Conservation (phyloP, 2,329 filamentous ascomycete species). For the Saccharata proteae region DNA sequence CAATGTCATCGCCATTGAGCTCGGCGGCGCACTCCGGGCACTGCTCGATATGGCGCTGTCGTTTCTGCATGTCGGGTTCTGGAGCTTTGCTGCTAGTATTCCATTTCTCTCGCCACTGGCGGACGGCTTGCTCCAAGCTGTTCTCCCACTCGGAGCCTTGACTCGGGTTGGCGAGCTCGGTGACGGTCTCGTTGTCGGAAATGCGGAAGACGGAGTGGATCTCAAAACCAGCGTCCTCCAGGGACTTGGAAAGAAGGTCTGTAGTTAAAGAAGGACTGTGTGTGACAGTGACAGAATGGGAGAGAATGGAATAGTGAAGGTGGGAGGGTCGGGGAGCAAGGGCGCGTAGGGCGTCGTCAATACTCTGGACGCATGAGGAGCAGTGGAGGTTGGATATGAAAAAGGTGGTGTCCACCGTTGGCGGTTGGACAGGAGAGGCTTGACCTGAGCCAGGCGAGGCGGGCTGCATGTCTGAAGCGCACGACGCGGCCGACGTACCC, state of each 20-base stretch:
- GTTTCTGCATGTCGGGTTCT: constrained; percentile 19
- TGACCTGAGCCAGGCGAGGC: constrained; percentile 8
- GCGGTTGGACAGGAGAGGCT: constrained; percentile 8
- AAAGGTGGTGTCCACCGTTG: constrained; percentile 40
- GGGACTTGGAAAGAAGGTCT: constrained; percentile 29
- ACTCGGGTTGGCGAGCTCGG: constrained; percentile 2
- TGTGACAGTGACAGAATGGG: constrained; percentile 53
- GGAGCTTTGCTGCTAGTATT: constrained; percentile 8
- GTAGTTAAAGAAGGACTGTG: constrained; percentile 35
- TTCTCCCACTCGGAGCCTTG: constrained; percentile 19
- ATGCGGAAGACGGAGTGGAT: constrained; percentile 37
- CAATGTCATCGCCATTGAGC: constrained; percentile 12
- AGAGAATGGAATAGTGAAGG: constrained; percentile 59
- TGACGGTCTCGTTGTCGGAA: constrained; percentile 9
- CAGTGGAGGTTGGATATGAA: constrained; percentile 67
- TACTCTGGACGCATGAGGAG: constrained; percentile 58
- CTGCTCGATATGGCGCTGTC: constrained; percentile 19
- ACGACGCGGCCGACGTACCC: too few relatives aligned
- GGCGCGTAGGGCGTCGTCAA: constrained; percentile 44
- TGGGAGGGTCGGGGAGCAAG: constrained; percentile 39
- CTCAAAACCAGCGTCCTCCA: constrained; percentile 49
- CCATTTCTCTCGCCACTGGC: constrained; percentile 16
- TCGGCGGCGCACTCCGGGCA: constrained; percentile 21
- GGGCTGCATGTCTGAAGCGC: too few relatives aligned
- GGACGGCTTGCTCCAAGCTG: constrained; percentile 24